Percentiles rank a stretch among this genome's conserved stretches.
phyloP scores from a whole-genome alignment of 139 green algal genomes.

The Micractinium sp. region DNA sequence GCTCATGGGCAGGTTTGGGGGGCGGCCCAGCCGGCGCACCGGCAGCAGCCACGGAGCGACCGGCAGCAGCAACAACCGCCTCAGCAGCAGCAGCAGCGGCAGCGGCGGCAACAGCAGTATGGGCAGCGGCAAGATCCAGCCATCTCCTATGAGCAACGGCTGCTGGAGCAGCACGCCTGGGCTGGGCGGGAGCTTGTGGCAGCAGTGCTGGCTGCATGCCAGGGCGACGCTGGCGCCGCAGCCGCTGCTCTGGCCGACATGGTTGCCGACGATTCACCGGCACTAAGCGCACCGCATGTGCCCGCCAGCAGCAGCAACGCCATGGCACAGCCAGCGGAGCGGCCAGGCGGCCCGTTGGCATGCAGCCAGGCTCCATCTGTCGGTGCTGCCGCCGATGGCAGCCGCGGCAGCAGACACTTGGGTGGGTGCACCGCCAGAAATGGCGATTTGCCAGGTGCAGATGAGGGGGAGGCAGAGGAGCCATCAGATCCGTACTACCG shows the following conservation, averaged over 20 bases:
- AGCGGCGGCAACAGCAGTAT: background rate
- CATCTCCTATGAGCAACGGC: background rate
- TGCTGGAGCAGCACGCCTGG: background rate
- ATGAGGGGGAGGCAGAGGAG: background rate
- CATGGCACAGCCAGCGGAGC: background rate
- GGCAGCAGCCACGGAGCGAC: background rate
- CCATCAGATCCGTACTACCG: background rate
- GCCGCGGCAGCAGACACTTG: background rate
- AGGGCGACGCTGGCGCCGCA: background rate
- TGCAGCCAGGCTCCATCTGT: too few species aligned
- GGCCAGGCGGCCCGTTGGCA: too few species aligned
- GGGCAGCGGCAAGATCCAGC: background rate
- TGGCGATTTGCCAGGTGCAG: background rate
- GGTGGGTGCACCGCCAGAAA: background rate
- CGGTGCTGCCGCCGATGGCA: too few species aligned
- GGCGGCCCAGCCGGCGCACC: too few species aligned
- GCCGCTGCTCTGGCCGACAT: background rate
- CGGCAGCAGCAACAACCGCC: background rate
- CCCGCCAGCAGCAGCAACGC: background rate
- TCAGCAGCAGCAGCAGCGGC: background rate
- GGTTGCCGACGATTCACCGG: background rate
- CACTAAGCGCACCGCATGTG: too few species aligned
- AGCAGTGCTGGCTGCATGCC: background rate
- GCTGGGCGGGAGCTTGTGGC: slow-evolving; percentile 9
- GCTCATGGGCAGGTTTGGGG: too few species aligned